A percentile compares a stretch with the other conserved stretches of the same genome.
Evolutionary conservation across 768 basidiomycete genomes (phyloP).

Genomic region (Boletus rufocinnamomeus): DNA sequence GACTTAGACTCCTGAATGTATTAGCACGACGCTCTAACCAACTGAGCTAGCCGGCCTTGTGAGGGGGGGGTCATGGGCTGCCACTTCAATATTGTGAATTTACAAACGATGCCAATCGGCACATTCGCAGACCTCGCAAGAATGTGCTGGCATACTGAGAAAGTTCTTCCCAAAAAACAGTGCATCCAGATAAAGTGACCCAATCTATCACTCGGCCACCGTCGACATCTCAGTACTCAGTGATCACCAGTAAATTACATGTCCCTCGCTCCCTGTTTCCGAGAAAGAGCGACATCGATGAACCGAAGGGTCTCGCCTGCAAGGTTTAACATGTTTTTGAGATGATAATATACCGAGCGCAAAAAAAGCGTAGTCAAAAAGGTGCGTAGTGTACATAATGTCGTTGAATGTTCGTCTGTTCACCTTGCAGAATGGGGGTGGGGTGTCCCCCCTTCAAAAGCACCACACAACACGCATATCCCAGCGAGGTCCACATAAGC

Average conservation of each 20-base stretch:
- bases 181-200: too few species aligned
- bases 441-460: not conserved
- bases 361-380: slow-evolving; percentile 6
- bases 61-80: too few species aligned
- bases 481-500: not conserved
- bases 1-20: slow-evolving; percentile 12
- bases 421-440: not conserved
- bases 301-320: not conserved
- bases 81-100: not conserved
- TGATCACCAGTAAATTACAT: not conserved
- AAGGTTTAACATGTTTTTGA: not conserved
- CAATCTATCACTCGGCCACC: not conserved
- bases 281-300: not conserved
- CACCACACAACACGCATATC: not conserved
- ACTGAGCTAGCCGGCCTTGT: slow-evolving; percentile 83
- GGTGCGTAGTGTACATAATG: slow-evolving; percentile 21
- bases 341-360: not conserved
- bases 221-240: too few species aligned
- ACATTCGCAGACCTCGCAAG: not conserved
- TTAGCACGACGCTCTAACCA: slow-evolving; percentile 93
- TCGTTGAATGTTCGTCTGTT: not conserved
- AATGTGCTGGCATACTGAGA: too few species aligned
- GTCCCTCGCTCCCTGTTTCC: not conserved
- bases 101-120: not conserved
- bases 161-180: too few species aligned